Base-by-base conservation (phyloP, 495 filamentous ascomycete genomes). In the Aspergillus conjunctus region DNA sequence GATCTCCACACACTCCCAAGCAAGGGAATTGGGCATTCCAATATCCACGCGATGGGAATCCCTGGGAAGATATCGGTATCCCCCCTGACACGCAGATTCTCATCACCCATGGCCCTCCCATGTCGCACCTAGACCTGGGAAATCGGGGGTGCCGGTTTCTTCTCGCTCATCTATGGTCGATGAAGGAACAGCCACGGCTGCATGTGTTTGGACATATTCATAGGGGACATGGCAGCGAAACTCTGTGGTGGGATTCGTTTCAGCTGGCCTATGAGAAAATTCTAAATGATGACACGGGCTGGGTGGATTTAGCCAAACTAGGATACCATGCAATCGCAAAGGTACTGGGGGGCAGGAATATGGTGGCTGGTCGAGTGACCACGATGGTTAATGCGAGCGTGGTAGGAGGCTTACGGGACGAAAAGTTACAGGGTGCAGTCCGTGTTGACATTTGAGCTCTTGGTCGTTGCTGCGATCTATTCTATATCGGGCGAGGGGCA, bases 131-230 rank as follows among this genome's bases (percentile, higher is more conserved):
- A 1, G 91, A 93, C 68, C 66, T 82, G 8, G 62, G 61, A 18
- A 72, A 70, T 0, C 21, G 54, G 20, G 68, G 63, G 1, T 67
- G 63, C 50, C 76, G 79, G 53, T 77, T 75, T 34, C 79, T 93
- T 4, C 77, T 88, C 0, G 65, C 75, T 8, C 83, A 87, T 34
- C 66, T 91, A 17, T 88, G 87, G 86, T 44, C 73, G 0, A 65
- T 78, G 8, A 66, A 64, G 48, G 77, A 73, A 12, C 68, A 62
- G 45, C 79, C 80, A 14, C 56, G 53, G 32, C 21, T 94, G 18
- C 91, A 95, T 73, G 77, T 93, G 20, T 93, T 91, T 73, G 91
- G 90, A 11, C 91, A 95, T 71, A 79, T 92, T 1, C 91, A 96
- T 74, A 84, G 67, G 22, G 79, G 70, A 6, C 67, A 75, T 44